Conservation (phyloP, 768 basidiomycete species). For the Russula ochroleuca region DNA sequence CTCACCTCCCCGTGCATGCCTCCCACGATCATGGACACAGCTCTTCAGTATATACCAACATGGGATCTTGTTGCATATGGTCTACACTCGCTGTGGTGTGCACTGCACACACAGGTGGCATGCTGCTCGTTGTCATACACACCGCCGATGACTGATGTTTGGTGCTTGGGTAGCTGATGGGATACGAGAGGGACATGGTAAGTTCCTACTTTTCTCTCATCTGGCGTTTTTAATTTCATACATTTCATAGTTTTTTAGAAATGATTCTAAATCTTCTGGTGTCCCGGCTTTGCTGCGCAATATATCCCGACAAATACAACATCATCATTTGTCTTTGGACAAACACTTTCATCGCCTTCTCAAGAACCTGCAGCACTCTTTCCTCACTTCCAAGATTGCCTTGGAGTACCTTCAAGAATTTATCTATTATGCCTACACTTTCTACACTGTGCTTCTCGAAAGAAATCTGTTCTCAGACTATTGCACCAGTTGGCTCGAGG, state of each 20-base stretch:
- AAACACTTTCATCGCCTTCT: slow-evolving; percentile 79
- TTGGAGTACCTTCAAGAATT: slow-evolving; percentile 92
- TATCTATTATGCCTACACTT: slow-evolving; percentile 91
- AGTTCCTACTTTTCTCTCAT: slow-evolving; percentile 33
- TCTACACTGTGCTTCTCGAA: slow-evolving; percentile 87
- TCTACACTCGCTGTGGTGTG: too few species aligned
- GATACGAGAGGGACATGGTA: too few species aligned
- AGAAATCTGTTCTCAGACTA: slow-evolving; percentile 67
- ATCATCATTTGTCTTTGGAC: slow-evolving; percentile 94
- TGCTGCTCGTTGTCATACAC: too few species aligned
- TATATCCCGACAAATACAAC: slow-evolving; percentile 91
- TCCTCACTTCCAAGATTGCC: slow-evolving; percentile 61
- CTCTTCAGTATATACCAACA: too few species aligned
- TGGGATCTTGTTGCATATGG: too few species aligned
- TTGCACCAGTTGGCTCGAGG: slow-evolving; percentile 88
- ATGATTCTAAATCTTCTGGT: slow-evolving; percentile 81
- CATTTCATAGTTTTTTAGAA: slow-evolving; percentile 74
- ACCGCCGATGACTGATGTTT: too few species aligned
- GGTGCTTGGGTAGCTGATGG: too few species aligned
- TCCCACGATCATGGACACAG: too few species aligned
- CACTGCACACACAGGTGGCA: too few species aligned
- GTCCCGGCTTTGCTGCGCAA: slow-evolving; percentile 86
- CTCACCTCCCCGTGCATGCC: too few species aligned
- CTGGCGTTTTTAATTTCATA: slow-evolving; percentile 7
- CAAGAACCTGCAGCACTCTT: too few species aligned